Base-by-base conservation (phyloP, 306 rosid genomes). In the Vachellia collinsii region DNA sequence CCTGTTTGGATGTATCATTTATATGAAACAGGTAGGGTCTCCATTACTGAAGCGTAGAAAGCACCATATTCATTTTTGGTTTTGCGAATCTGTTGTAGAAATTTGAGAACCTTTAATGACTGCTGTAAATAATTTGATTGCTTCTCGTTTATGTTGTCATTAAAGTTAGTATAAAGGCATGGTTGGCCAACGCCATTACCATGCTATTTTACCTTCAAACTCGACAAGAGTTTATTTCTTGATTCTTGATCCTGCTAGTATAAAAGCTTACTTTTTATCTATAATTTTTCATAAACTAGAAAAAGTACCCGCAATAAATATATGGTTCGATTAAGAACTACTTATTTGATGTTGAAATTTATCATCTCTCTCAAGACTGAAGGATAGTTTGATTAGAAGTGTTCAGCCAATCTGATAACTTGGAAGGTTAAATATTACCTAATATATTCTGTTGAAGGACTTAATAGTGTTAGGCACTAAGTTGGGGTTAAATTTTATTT, bases 1-100 rank as follows among this genome's bases (percentile, higher is more conserved):
- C 99, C 98, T 61, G 76, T 91, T 69, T 93, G 99, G 99, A 83
- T 87, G 88, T 82, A 94, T 83, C 98, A 94, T 84, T 58, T 90
- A 19, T 91, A 82, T 50, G 95, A 93, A 89, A 93, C 94, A 66
- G 94, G 97, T 74, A 88, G 72, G 79, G 83, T 95, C 70, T 76
- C 83, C 65, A 80, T 74, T 90, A 69, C 86, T 79, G 94, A 87
- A 17, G 91, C 86, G 66, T 92, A 88, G 67, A 77, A 23, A 68
- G 29, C 51, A 38, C 43, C 58, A 41, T 59, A 5, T 17, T 29
- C 54, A 9, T 23, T 58, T 58, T 58, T 58, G 36, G 10, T 58
- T 20, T 58, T 22, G 65, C 1, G 5, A n/a, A 20, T 13, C 43
- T 41, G 5, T 37, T 73, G 79, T 42, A 41, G 59, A 71, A 66